Percentiles rank a stretch among this genome's conserved stretches.
Evolutionary conservation across 352 stramenopile genomes (phyloP).

Genomic region (Thalassiosira livingstoniorum): DNA sequence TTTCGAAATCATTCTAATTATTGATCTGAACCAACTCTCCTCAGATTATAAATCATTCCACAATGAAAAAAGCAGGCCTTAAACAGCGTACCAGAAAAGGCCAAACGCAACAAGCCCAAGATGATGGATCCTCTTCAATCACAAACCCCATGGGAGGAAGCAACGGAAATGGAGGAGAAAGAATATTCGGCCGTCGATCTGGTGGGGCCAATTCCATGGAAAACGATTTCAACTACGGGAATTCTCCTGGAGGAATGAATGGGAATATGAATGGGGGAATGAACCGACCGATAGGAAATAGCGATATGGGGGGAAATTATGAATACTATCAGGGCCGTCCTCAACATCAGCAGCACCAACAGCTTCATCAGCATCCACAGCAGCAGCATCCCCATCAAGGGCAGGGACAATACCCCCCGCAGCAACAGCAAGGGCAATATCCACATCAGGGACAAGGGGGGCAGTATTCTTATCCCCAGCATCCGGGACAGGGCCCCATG

Average conservation of each 20-base stretch:
- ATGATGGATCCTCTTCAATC: background rate
- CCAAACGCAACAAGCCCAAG: background rate
- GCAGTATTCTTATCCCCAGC: background rate
- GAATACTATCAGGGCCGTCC: background rate
- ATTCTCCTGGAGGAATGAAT: no score
- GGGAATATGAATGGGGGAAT: background rate
- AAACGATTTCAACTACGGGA: no score
- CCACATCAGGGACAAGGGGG: background rate
- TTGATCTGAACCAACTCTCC: no score
- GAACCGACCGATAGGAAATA: background rate
- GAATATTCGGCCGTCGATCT: background rate
- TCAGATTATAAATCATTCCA: no score
- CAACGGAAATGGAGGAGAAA: background rate
- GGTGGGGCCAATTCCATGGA: no score
- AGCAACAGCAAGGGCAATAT: background rate
- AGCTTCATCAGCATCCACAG: background rate
- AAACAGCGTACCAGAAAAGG: background rate
- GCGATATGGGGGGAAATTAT: background rate
- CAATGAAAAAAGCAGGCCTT: background rate
- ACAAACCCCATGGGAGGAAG: background rate
- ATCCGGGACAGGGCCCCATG: no score
- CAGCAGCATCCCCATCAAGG: background rate
- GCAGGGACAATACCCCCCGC: background rate
- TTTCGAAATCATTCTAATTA: no score
- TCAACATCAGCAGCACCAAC: background rate